Conservation (phyloP, 2,329 filamentous ascomycete species). For the Diaporthe capsici region DNA sequence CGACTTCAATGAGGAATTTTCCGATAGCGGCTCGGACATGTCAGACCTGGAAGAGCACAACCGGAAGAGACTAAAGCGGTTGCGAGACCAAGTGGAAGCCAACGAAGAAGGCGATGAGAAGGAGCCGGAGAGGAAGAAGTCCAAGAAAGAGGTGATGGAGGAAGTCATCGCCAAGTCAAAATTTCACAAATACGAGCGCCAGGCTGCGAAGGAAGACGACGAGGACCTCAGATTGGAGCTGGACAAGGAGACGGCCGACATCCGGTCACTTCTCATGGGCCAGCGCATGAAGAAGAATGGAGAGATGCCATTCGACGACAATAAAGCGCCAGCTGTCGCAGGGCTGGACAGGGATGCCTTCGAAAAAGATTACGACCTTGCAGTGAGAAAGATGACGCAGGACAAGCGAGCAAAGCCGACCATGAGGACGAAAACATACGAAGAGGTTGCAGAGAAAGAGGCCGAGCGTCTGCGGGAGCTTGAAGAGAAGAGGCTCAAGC, state of each 20-base stretch:
- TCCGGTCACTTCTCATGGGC: slow-evolving; percentile 79
- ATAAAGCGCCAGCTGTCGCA: slow-evolving; percentile 45
- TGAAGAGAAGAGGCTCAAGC: slow-evolving; percentile 83
- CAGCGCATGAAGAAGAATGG: slow-evolving; percentile 53
- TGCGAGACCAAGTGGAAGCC: slow-evolving; percentile 61
- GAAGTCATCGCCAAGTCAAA: slow-evolving; percentile 99
- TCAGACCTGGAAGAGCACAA: slow-evolving; percentile 62
- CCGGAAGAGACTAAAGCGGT: slow-evolving; percentile 68
- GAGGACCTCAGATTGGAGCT: slow-evolving; percentile 88
- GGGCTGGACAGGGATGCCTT: slow-evolving; percentile 76
- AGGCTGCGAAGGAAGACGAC: slow-evolving; percentile 92
- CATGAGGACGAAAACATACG: slow-evolving; percentile 90
- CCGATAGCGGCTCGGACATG: slow-evolving; percentile 70
- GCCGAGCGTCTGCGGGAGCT: slow-evolving; percentile 82
- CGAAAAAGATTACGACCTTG: slow-evolving; percentile 89
- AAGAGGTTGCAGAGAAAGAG: slow-evolving; percentile 85
- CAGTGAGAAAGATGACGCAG: slow-evolving; percentile 84
- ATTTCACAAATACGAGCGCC: slow-evolving; percentile 92
- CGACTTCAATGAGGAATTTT: slow-evolving; percentile 82
- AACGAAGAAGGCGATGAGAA: slow-evolving; percentile 63
- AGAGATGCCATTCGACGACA: slow-evolving; percentile 44
- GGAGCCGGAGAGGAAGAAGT: slow-evolving; percentile 88
- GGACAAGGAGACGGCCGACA: slow-evolving; percentile 84
- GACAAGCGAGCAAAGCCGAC: slow-evolving; percentile 89
- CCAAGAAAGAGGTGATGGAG: slow-evolving; percentile 97